Evolutionary conservation across 2,329 filamentous ascomycete species (phyloP).

Genomic region (Colletotrichum orbiculare): DNA sequence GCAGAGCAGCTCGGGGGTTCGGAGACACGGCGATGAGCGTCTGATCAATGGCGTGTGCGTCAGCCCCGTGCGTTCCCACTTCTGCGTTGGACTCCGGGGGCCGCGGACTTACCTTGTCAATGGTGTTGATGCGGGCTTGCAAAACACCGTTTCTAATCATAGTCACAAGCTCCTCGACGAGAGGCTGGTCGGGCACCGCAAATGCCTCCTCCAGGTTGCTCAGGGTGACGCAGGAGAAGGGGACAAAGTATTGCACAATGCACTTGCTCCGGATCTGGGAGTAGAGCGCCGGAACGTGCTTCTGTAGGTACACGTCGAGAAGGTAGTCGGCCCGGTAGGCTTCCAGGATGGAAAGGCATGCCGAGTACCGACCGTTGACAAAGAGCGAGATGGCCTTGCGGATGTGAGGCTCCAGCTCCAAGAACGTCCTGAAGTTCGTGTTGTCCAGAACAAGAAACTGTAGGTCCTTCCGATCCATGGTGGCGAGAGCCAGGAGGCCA

Average conservation of each 20-base stretch:
- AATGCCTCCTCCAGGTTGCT: slow-evolving; percentile 84
- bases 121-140: slow-evolving; percentile 84
- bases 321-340: slow-evolving; percentile 86
- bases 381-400: slow-evolving; percentile 91
- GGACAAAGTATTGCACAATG: slow-evolving; percentile 91
- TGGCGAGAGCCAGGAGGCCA: slow-evolving; percentile 88
- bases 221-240: slow-evolving; percentile 88
- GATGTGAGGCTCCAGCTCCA: slow-evolving; percentile 94
- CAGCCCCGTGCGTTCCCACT: slow-evolving; percentile 21
- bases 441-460: slow-evolving; percentile 84
- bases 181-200: slow-evolving; percentile 67
- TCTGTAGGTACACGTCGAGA: slow-evolving; percentile 87
- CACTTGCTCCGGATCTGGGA: slow-evolving; percentile 85
- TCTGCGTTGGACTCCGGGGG: slow-evolving; percentile 1
- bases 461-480: slow-evolving; percentile 83
- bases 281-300: slow-evolving; percentile 78
- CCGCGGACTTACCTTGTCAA: slow-evolving; percentile 70
- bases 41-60: slow-evolving; percentile 48
- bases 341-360: slow-evolving; percentile 85
- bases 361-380: slow-evolving; percentile 88
- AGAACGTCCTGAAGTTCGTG: slow-evolving; percentile 81
- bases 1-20: slow-evolving; percentile 75
- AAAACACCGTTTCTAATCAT: slow-evolving; percentile 82
- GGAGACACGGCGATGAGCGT: slow-evolving; percentile 78
- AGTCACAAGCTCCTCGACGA: slow-evolving; percentile 78